Percentiles rank a stretch among this genome's conserved stretches.
phyloP scores from a whole-genome alignment of 1,139 yeast genomes.

The Candida sp. region DNA sequence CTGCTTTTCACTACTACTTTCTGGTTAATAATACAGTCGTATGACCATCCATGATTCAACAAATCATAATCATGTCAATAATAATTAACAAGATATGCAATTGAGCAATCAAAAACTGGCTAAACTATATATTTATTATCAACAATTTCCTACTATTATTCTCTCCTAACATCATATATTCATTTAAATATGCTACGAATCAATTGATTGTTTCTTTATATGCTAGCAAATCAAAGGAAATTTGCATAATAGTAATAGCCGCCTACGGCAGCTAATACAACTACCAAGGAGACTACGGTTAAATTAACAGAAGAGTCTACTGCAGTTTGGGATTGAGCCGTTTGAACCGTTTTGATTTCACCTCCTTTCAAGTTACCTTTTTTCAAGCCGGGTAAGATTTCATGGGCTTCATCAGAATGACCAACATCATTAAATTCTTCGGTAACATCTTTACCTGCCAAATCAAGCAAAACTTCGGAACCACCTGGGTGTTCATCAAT shows the following conservation, averaged over 20 bases:
- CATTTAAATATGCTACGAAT: too few relatives aligned
- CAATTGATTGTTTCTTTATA: too few relatives aligned
- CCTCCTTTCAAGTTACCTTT: slow-evolving; percentile 62
- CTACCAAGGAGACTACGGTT: background rate
- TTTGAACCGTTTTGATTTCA: slow-evolving; percentile 24
- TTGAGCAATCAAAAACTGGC: too few relatives aligned
- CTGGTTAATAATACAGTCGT: too few relatives aligned
- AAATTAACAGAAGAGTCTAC: background rate
- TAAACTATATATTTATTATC: too few relatives aligned
- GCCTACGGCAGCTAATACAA: slow-evolving; percentile 1
- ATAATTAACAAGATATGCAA: too few relatives aligned
- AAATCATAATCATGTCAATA: too few relatives aligned
- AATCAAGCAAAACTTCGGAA: slow-evolving; percentile 89
- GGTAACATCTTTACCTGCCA: slow-evolving; percentile 93
- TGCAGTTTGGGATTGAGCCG: slow-evolving; percentile 4
- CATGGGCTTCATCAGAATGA: slow-evolving; percentile 95
- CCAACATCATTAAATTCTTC: slow-evolving; percentile 96
- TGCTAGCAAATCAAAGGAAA: background rate
- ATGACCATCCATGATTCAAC: too few relatives aligned
- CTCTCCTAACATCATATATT: background rate
- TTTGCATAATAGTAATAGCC: background rate
- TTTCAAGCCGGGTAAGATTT: slow-evolving; percentile 60
- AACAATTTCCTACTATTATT: too few relatives aligned
- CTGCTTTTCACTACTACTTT: too few relatives aligned
- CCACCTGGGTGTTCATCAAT: slow-evolving; percentile 98